Evolutionary conservation across 2,329 filamentous ascomycete species (phyloP), one percentile per base, ranked within the genome.

Genomic region (Colletotrichum salicis): DNA sequence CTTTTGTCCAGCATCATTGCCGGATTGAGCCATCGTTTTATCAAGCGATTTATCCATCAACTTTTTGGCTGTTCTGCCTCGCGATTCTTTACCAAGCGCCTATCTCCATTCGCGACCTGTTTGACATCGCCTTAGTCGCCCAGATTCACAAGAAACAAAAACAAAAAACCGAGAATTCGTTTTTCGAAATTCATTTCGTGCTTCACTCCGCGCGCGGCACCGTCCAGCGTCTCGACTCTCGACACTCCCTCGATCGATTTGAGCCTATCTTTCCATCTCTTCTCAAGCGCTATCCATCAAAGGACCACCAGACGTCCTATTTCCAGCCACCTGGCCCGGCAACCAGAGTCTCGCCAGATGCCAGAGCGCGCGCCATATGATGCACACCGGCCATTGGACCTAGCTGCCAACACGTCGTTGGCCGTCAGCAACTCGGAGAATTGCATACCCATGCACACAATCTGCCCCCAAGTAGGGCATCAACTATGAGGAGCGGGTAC

Each of bases 291-390:
- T 70, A 41, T 62, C 45, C 67, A 35, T 67, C 48, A 33, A 51
- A 52, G 58, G 56, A 56, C 29, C 10, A 48, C 67, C 66, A 41
- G 55, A 15, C 7, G 31, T 63, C 31, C 48, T 35, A 31, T 31
- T 61, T 57, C 48, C 67, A 71, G 51, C 41, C 56, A 52, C 24
- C n/a, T 27, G 37, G 60, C 70, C 61, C 68, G 45, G 12, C 51
- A 33, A 45, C 57, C 45, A 37, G 35, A 48, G 54, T 27, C 48
- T 56, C 22, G 37, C 59, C 54, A 48, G 54, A 29, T 61, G 19
- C 41, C 37, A 61, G 72, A 73, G 69, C 72, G 72, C 72, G 72
- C 72, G 69, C 64, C 69, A 69, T 63, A 19, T 72, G 72, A 73
- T 24, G 72, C 72, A 73, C 24, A 33, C 24, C 56, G 41, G 31